Evolutionary conservation across 495 filamentous ascomycete genomes (phyloP), one percentile per base, ranked within the genome.

Genomic region (Penicillium canescens): DNA sequence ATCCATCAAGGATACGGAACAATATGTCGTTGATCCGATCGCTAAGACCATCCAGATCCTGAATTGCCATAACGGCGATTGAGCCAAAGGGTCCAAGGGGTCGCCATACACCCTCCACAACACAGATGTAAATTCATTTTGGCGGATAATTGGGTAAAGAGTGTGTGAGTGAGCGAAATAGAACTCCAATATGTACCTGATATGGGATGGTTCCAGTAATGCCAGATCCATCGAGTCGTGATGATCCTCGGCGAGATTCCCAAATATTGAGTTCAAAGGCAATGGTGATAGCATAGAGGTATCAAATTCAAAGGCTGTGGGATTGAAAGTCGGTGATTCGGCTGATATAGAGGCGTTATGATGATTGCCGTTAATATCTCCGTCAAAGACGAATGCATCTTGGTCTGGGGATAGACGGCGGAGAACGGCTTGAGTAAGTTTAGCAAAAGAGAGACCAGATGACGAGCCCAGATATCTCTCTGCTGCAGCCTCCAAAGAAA

Each of bases 391-490:
- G 36, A 75, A 75, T 11, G 62, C 70, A 16, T 76, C 71, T 50
- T 72, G 70, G 40, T 72, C 68, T 9, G 78, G 77, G 7, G 77
- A 77, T 18, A 82, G 58, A n/a, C 70, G 71, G 8, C 65, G 60
- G 0, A 80, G 65, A 10, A 82, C 65, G 1, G 62, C 56, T 20
- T 73, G 67, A 2, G 69, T 73, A n/a, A 75, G 61, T 34, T 68
- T 68, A 8, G 70, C 71, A 20, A 75, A 70, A 3, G 67, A 68
- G 8, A 73, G 36, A 0, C 72, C 72, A 0, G 72, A 72, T 4
- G 72, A 66, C 0, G 70, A 70, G 0, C 72, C 69, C n/a, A 75
- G 42, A 52, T 75, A 66, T 24, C 70, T 56, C 26, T 75, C 72
- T 16, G 70, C 72, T 7, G 67, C 65, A 4, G 70, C 72, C 38